phyloP scores from a whole-genome alignment of 495 filamentous ascomycete genomes.

The Clohesyomyces aquaticus region DNA sequence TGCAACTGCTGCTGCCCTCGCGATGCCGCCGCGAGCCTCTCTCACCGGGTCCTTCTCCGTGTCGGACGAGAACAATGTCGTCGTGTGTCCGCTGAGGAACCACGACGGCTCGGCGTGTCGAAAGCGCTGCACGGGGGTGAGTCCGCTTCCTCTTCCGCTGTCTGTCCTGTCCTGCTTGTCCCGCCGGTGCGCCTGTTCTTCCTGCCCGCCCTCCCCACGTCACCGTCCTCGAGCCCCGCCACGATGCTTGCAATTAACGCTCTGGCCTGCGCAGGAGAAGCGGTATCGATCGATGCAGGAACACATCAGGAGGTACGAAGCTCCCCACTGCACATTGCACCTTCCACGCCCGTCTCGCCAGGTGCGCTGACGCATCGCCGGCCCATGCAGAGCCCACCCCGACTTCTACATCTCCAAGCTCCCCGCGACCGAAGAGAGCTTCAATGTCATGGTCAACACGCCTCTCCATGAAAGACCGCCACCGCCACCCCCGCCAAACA shows the following conservation, averaged over 20 bases:
- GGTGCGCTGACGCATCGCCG: no score
- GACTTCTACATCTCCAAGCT: slow-evolving; percentile 99
- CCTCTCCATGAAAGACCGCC: slow-evolving; percentile 80
- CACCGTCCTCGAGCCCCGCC: slow-evolving; percentile 19
- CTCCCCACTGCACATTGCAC: no score
- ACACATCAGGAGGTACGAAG: slow-evolving; percentile 95
- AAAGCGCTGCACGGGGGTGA: slow-evolving; percentile 95
- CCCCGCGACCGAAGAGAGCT: slow-evolving; percentile 97
- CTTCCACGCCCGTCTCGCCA: no score
- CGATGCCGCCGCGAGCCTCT: slow-evolving; percentile 83
- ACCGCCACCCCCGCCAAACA: slow-evolving; percentile 52
- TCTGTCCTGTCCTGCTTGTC: no score
- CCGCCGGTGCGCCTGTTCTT: slow-evolving; percentile 5
- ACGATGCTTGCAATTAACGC: slow-evolving; percentile 17
- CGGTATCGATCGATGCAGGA: slow-evolving; percentile 99
- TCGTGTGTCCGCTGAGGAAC: slow-evolving; percentile 94
- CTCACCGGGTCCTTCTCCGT: slow-evolving; percentile 90
- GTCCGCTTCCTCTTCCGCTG: slow-evolving; percentile 49
- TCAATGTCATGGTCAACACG: slow-evolving; percentile 90
- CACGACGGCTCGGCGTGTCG: slow-evolving; percentile 97
- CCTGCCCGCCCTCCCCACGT: slow-evolving; percentile 21
- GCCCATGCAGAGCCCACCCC: slow-evolving; percentile 95
- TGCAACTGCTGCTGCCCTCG: slow-evolving; percentile 5
- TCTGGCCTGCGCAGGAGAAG: slow-evolving; percentile 70
- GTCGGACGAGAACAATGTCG: slow-evolving; percentile 89